Percentiles rank a stretch among this genome's conserved stretches.
phyloP scores from a whole-genome alignment of 2,329 filamentous ascomycete genomes.

The Penicillium sp. region DNA sequence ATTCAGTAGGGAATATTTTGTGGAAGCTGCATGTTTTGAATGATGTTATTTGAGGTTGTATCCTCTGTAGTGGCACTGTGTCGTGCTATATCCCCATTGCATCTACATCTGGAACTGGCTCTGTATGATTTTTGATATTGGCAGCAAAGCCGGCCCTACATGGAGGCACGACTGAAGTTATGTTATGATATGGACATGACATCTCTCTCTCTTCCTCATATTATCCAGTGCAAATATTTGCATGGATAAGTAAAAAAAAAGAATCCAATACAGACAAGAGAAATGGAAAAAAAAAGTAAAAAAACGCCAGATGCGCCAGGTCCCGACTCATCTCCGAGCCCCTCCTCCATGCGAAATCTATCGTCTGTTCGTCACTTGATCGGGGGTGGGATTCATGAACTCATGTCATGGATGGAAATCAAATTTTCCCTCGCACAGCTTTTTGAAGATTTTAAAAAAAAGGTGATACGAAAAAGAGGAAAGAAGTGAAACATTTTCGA shows the following conservation, averaged over 20 bases:
- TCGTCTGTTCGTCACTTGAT: slow-evolving; percentile 26
- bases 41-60: too few species aligned
- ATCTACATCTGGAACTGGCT: not conserved
- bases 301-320: slow-evolving; percentile 30
- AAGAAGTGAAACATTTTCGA: slow-evolving; percentile 9
- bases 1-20: not conserved
- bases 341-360: slow-evolving; percentile 30
- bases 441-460: slow-evolving; percentile 10
- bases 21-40: not conserved
- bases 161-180: slow-evolving; percentile 4
- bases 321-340: slow-evolving; percentile 30
- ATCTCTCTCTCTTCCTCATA: slow-evolving; percentile 12
- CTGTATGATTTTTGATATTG: slow-evolving; percentile 13
- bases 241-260: slow-evolving; percentile 1
- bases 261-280: slow-evolving; percentile 22
- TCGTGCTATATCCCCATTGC: not conserved
- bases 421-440: slow-evolving; percentile 15
- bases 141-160: slow-evolving; percentile 7
- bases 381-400: slow-evolving; percentile 27
- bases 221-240: slow-evolving; percentile 4
- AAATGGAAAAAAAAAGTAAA: slow-evolving; percentile 15
- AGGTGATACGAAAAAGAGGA: slow-evolving; percentile 20
- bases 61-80: not conserved
- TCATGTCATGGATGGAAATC: slow-evolving; percentile 22
- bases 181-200: slow-evolving; percentile 13